phyloP scores from a whole-genome alignment of 176 grass and related monocot genomes.

The Metroxylon sagu region DNA sequence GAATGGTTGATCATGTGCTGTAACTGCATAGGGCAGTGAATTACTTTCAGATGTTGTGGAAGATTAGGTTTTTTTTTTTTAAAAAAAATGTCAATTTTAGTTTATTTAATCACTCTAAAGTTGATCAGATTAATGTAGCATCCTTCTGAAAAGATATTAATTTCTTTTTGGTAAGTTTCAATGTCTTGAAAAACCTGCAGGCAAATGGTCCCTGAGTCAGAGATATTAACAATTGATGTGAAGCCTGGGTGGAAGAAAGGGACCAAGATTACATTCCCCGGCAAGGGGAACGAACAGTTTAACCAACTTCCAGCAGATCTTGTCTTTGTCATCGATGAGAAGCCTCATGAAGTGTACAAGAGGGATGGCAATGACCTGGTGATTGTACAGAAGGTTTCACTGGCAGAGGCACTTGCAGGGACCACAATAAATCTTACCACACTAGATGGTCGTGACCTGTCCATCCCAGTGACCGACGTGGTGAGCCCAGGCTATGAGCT shows the following conservation, averaged over 20 bases:
- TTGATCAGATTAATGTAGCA: no score
- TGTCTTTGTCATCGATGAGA: constrained; percentile 67
- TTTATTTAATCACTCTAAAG: no score
- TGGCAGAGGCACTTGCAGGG: constrained; percentile 46
- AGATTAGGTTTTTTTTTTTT: no score
- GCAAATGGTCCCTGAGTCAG: constrained; percentile 44
- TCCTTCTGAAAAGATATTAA: no score
- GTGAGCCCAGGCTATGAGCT: constrained; percentile 53
- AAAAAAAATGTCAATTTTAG: no score
- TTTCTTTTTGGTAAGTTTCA: neutral
- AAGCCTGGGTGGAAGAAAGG: constrained; percentile 88
- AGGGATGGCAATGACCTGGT: constrained; percentile 59
- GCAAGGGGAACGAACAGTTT: constrained; percentile 42
- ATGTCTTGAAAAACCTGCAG: constrained; percentile 10
- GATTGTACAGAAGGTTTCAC: constrained; percentile 23
- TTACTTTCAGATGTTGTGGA: no score
- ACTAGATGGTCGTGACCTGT: constrained; percentile 41
- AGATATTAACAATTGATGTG: constrained; percentile 59
- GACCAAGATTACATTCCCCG: constrained; percentile 66
- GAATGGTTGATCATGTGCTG: no score
- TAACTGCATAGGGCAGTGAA: no score
- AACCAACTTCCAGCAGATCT: constrained; percentile 38
- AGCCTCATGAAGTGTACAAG: constrained; percentile 49
- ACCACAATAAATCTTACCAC: constrained; percentile 30
- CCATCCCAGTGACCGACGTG: constrained; percentile 27